phyloP scores from a whole-genome alignment of 2,329 filamentous ascomycete species.

The Ambrosiella cleistominuta region DNA sequence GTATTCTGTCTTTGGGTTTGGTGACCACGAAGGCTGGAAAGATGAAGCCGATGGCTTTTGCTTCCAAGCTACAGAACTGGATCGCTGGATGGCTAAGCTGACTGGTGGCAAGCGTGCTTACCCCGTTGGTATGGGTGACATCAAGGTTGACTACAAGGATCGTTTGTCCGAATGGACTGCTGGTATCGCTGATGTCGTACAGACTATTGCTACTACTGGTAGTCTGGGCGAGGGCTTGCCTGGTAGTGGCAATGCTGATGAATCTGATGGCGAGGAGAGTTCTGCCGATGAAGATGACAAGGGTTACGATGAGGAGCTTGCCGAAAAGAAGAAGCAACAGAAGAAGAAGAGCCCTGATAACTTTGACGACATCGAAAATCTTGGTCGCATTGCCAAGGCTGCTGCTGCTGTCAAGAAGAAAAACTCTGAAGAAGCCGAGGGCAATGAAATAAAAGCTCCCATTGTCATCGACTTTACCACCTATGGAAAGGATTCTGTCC shows the following conservation, averaged over 20 bases:
- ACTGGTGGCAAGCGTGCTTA: slow-evolving; percentile 74
- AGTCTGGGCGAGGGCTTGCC: slow-evolving; percentile 46
- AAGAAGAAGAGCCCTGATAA: slow-evolving; percentile 20
- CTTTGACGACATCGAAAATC: slow-evolving; percentile 70
- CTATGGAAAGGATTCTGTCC: slow-evolving; percentile 31
- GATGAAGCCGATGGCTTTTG: slow-evolving; percentile 83
- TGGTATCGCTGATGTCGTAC: slow-evolving; percentile 56
- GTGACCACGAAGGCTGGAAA: slow-evolving; percentile 82
- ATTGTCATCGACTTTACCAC: slow-evolving; percentile 82
- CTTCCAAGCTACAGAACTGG: slow-evolving; percentile 74
- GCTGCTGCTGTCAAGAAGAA: slow-evolving; percentile 17
- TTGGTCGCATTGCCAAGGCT: slow-evolving; percentile 45
- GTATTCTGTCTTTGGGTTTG: slow-evolving; percentile 88
- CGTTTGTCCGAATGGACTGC: slow-evolving; percentile 60
- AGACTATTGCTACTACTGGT: slow-evolving; percentile 42
- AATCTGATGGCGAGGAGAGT: slow-evolving; percentile 63
- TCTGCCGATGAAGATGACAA: slow-evolving; percentile 38
- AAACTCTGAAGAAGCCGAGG: neutral
- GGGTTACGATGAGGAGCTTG: slow-evolving; percentile 24
- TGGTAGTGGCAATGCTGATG: slow-evolving; percentile 66
- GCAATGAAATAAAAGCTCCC: slow-evolving; percentile 17
- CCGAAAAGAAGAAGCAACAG: slow-evolving; percentile 25
- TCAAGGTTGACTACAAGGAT: slow-evolving; percentile 51
- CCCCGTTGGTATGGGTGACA: slow-evolving; percentile 74
- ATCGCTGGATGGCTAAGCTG: slow-evolving; percentile 94